Conservation (phyloP, 2,329 filamentous ascomycete genomes). For the Xylariaceae sp. region DNA sequence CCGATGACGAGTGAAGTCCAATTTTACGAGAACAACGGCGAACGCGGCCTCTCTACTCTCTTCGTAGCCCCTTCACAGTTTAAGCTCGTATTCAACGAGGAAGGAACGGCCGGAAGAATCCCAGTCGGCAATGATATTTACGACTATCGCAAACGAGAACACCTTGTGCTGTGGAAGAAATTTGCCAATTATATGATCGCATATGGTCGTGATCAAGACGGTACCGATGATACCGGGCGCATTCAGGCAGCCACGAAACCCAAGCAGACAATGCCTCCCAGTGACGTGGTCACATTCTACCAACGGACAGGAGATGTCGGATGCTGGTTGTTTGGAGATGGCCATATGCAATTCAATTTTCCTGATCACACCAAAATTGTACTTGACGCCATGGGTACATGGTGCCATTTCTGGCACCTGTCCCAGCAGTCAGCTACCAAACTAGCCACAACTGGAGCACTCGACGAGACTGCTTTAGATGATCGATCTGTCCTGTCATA, state of each 20-base stretch:
- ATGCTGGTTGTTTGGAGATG: constrained; percentile 77
- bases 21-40: constrained; percentile 69
- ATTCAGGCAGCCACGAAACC: constrained; percentile 37
- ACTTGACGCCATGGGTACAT: constrained; percentile 67
- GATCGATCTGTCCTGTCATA: constrained; percentile 69
- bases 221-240: constrained; percentile 43
- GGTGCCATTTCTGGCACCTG: constrained; percentile 75
- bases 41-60: constrained; percentile 59
- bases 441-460: constrained; percentile 61
- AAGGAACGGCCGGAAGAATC: constrained; percentile 59
- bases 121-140: constrained; percentile 60
- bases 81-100: constrained; percentile 49
- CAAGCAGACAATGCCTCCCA: constrained; percentile 40
- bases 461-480: constrained; percentile 66
- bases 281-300: constrained; percentile 72
- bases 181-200: constrained; percentile 72
- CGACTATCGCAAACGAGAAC: constrained; percentile 62
- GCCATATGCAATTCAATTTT: constrained; percentile 83
- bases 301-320: constrained; percentile 77
- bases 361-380: constrained; percentile 85
- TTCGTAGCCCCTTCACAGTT: constrained; percentile 62
- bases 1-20: constrained; percentile 64
- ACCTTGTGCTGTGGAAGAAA: constrained; percentile 67
- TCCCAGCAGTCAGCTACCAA: constrained; percentile 65
- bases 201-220: constrained; percentile 67